A percentile compares a stretch with the other conserved stretches of the same genome.
Evolutionary conservation across 768 basidiomycete genomes (phyloP).

Genomic region (Amanita muscaria): DNA sequence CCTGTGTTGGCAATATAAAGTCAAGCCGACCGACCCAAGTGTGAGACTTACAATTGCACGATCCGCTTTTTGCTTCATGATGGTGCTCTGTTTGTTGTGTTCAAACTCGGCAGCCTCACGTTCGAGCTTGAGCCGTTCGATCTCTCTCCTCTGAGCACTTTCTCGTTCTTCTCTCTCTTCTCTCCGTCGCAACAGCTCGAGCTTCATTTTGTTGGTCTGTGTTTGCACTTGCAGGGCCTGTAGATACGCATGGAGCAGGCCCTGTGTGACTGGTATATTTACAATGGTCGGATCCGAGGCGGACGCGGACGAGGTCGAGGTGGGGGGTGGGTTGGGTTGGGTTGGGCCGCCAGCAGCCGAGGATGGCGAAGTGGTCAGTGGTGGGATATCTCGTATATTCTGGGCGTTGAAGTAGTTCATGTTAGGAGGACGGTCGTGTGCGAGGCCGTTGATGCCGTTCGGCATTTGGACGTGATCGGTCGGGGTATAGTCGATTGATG

Average conservation of each 20-base stretch:
- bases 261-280: constrained; percentile 47
- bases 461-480: constrained; percentile 22
- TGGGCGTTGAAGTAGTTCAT: constrained; percentile 7
- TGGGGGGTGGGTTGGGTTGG: constrained; percentile 9
- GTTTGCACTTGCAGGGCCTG: constrained; percentile 59
- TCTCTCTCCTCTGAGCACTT: constrained; percentile 38
- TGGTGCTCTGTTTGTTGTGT: constrained; percentile 38
- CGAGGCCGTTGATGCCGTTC: constrained; percentile 24
- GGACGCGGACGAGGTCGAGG: constrained; percentile 7
- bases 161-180: constrained; percentile 67
- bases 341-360: constrained; percentile 14
- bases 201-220: constrained; percentile 60
- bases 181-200: constrained; percentile 57
- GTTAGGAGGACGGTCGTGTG: constrained; percentile 16
- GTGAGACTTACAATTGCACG: constrained; percentile 45
- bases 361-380: constrained; percentile 10
- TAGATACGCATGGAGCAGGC: constrained; percentile 45
- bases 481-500: constrained; percentile 31
- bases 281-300: constrained; percentile 31
- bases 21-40: background rate
- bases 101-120: constrained; percentile 51
- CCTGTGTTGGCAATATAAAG: constrained; percentile 21
- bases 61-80: constrained; percentile 52
- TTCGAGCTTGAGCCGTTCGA: constrained; percentile 45
- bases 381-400: constrained; percentile 10